These are phyloP conservation scores for Paxillus rubicundulus DNA, from an alignment of 768 basidiomycete genomes.

Conservation along the genomic window DNA sequence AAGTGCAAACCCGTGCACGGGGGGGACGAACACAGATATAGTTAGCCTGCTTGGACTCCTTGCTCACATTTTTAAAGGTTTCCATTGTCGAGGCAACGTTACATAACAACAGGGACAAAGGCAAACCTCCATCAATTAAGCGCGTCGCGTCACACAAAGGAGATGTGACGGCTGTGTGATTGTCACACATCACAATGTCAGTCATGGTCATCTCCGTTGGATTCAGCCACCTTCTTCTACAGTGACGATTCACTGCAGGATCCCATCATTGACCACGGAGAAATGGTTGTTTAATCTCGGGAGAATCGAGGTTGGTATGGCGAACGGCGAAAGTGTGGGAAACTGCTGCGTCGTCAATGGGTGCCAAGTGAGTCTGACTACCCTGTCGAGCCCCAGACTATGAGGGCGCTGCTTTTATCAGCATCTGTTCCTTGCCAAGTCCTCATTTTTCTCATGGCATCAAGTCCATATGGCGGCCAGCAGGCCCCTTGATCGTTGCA, in stretches of 20 bases:
- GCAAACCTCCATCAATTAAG: not conserved
- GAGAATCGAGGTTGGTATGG: not conserved
- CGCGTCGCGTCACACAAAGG: constrained; percentile 13
- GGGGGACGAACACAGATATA: not conserved
- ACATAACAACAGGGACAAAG: not conserved
- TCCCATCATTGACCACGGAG: not conserved
- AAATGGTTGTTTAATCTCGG: not conserved
- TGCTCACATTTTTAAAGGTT: not conserved
- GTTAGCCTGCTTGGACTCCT: not conserved
- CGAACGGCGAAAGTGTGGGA: not conserved
- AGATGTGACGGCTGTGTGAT: constrained; percentile 2
- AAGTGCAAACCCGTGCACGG: constrained; percentile 5
- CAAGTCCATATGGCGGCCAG: too few species aligned
- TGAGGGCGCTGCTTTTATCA: not conserved
- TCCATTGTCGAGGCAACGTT: not conserved
- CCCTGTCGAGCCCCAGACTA: not conserved
- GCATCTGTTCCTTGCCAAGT: not conserved
- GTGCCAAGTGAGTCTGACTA: too few species aligned
- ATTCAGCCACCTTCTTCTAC: too few species aligned
- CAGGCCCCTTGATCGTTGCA: too few species aligned
- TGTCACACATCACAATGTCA: constrained; percentile 1
- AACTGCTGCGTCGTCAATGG: too few species aligned
- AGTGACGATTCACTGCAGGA: too few species aligned
- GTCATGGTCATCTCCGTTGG: too few species aligned
- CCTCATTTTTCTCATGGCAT: not conserved